Evolutionary conservation across 176 grass and related monocot species (phyloP).

Genomic region (Thalia dealbata): DNA sequence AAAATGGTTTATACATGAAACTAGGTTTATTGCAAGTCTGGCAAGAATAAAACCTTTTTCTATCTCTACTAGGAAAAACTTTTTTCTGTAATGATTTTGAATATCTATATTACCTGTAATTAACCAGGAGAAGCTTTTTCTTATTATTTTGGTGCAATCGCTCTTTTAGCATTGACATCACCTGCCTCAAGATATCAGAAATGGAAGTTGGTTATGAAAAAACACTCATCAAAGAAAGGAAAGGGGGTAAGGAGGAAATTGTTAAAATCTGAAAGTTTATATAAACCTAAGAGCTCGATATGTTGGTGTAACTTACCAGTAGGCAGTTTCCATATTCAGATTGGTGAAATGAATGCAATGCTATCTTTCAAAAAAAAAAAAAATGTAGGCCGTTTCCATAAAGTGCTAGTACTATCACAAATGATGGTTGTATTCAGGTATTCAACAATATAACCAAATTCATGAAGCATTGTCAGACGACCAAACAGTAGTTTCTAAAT

Average conservation of each 20-base stretch:
- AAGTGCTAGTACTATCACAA: not conserved
- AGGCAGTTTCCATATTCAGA: no score
- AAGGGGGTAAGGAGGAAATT: not conserved
- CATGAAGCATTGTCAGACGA: not conserved
- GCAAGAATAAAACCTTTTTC: no score
- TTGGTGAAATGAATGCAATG: no score
- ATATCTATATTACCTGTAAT: constrained; percentile 52
- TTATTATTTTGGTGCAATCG: constrained; percentile 77
- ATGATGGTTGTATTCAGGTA: not conserved
- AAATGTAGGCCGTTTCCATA: not conserved
- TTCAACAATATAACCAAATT: not conserved
- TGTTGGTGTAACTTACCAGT: not conserved
- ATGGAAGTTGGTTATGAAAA: not conserved
- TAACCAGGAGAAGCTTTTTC: constrained; percentile 62
- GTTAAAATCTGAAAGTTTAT: not conserved
- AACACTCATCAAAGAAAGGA: not conserved
- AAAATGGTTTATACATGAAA: not conserved
- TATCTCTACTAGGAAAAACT: not conserved
- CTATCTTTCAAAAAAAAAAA: no score
- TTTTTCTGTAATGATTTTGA: not conserved
- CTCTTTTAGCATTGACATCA: constrained; percentile 84
- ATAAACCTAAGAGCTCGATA: not conserved
- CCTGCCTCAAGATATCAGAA: constrained; percentile 32
- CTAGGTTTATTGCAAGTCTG: not conserved
- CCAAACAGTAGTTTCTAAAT: no score